These are phyloP conservation scores for Cordyceps pruinosa DNA, from an alignment of 2,329 filamentous ascomycete genomes.

Conservation along the genomic window DNA sequence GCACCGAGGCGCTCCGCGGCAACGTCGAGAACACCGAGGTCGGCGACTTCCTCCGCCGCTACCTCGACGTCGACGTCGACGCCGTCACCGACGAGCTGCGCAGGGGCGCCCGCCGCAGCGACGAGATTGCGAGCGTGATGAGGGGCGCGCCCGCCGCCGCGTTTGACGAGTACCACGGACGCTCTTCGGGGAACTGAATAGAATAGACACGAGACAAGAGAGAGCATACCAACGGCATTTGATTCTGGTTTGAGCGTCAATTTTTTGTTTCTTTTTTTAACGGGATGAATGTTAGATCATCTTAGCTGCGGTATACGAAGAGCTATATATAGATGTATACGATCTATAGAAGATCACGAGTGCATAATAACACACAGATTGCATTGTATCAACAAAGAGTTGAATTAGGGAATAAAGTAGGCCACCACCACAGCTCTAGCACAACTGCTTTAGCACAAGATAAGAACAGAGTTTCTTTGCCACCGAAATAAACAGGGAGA, in stretches of 20 bases:
- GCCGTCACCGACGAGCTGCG: conserved; percentile 69
- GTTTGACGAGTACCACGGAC: conserved; percentile 7
- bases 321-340: too few species aligned
- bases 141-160: neutral
- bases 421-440: neutral
- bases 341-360: neutral
- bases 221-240: neutral
- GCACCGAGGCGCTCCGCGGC: conserved; percentile 60
- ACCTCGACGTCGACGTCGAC: conserved; percentile 73
- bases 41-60: conserved; percentile 71
- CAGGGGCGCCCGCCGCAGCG: conserved; percentile 35
- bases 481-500: neutral
- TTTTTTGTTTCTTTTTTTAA: neutral
- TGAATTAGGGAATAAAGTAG: too few species aligned
- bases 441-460: neutral
- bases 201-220: neutral
- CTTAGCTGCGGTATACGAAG: neutral
- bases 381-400: neutral
- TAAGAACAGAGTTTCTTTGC: too few species aligned
- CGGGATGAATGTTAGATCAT: too few species aligned
- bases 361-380: neutral
- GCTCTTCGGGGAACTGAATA: neutral
- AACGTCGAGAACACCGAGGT: conserved; percentile 96
- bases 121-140: conserved; percentile 4
- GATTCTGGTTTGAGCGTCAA: neutral